Evolutionary conservation across 2,329 filamentous ascomycete genomes (phyloP).

Genomic region (Aspergillus niger): DNA sequence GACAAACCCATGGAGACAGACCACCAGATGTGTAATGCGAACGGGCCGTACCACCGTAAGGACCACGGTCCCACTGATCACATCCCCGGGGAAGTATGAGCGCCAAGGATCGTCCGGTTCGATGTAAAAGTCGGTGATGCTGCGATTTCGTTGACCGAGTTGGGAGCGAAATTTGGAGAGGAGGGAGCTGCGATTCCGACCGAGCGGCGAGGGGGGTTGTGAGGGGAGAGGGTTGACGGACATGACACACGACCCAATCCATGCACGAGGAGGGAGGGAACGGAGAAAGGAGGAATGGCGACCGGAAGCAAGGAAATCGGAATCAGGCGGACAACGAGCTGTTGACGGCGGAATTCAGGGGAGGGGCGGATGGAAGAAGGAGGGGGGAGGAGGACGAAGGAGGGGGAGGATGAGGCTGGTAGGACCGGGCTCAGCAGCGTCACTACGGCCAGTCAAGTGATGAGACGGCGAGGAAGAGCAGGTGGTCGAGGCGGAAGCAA

Average conservation of each 20-base stretch:
- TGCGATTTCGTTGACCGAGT: constrained; percentile 56
- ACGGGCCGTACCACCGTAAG: constrained; percentile 62
- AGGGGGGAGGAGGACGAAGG: constrained; percentile 2
- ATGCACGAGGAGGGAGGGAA: constrained; percentile 30
- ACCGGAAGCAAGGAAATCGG: not conserved
- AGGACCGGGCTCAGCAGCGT: constrained; percentile 2
- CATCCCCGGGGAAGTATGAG: constrained; percentile 63
- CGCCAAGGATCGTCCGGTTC: constrained; percentile 64
- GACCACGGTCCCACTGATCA: constrained; percentile 62
- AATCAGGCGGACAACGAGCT: too few relatives aligned
- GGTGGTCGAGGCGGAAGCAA: constrained; percentile 16
- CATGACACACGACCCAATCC: constrained; percentile 44
- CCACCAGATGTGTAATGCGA: constrained; percentile 64
- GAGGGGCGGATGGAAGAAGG: not conserved
- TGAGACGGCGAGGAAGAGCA: not conserved
- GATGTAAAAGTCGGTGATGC: constrained; percentile 63
- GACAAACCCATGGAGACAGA: constrained; percentile 65
- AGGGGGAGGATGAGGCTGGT: constrained; percentile 6
- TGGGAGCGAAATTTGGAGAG: constrained; percentile 60
- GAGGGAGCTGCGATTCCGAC: constrained; percentile 46
- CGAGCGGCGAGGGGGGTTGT: constrained; percentile 37
- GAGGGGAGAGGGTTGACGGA: constrained; percentile 40
- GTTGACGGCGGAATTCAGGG: not conserved
- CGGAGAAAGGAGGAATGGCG: constrained; percentile 9
- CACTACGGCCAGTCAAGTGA: constrained; percentile 10